phyloP scores from a whole-genome alignment of 1,139 yeast genomes.

The Blastobotrys capitulatus region DNA sequence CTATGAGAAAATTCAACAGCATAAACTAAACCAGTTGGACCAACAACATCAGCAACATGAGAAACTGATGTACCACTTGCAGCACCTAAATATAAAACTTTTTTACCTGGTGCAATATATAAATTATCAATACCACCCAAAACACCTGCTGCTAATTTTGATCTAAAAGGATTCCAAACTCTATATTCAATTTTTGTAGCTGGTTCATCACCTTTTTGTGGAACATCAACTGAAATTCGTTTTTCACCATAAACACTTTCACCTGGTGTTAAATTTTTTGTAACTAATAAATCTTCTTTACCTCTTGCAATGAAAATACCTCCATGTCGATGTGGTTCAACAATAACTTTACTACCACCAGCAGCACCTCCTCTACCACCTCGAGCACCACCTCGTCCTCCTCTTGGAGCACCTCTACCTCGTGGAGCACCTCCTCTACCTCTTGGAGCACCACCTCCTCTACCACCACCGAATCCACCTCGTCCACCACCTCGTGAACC shows the following conservation, averaged over 20 bases:
- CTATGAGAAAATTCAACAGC: slow-evolving; percentile 99
- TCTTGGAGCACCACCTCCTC: slow-evolving; percentile 14
- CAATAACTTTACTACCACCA: slow-evolving; percentile 93
- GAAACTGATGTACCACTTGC: slow-evolving; percentile 99
- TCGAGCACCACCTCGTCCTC: slow-evolving; percentile 67
- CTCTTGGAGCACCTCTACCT: slow-evolving; percentile 25
- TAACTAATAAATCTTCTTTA: slow-evolving; percentile 95
- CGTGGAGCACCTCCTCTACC: slow-evolving; percentile 17
- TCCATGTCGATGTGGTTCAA: slow-evolving; percentile 98
- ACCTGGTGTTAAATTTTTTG: slow-evolving; percentile 97
- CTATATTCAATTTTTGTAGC: slow-evolving; percentile 97
- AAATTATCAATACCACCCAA: slow-evolving; percentile 99
- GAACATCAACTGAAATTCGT: slow-evolving; percentile 90
- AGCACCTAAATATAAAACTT: slow-evolving; percentile 96
- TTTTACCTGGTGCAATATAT: slow-evolving; percentile 96
- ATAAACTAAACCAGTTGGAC: slow-evolving; percentile 97
- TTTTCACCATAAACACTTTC: slow-evolving; percentile 94
- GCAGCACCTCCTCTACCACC: slow-evolving; percentile 91
- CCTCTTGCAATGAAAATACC: slow-evolving; percentile 98
- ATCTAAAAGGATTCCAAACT: slow-evolving; percentile 99
- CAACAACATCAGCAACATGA: slow-evolving; percentile 96
- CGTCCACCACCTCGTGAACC: slow-evolving; percentile 19
- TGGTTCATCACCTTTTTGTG: slow-evolving; percentile 69
- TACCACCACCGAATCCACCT: slow-evolving; percentile 13
- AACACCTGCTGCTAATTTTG: slow-evolving; percentile 99